A percentile compares a stretch with the other conserved stretches of the same genome.
phyloP scores from a whole-genome alignment of 352 stramenopile genomes.

The Plasmopara halstedii region DNA sequence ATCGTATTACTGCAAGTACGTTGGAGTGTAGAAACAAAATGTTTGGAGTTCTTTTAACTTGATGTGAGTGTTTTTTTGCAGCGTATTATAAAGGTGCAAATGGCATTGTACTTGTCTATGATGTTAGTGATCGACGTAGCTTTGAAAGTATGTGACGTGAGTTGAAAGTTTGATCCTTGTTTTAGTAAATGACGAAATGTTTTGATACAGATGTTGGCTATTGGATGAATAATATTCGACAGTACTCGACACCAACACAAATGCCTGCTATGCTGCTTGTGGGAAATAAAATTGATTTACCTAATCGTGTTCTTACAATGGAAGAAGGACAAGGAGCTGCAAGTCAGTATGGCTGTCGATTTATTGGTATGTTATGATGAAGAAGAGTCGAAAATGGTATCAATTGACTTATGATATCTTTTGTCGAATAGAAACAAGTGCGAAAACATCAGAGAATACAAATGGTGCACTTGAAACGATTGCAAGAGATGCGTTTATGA shows the following conservation, averaged over 20 bases:
- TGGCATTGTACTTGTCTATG: conserved; percentile 91
- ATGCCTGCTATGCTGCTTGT: conserved; percentile 81
- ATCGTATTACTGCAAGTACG: conserved; percentile 89
- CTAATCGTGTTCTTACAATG: conserved; percentile 67
- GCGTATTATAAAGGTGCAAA: conserved; percentile 93
- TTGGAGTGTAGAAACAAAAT: conserved; percentile 2
- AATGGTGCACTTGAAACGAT: conserved; percentile 83
- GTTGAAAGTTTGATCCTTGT: neutral
- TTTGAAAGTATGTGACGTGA: conserved; percentile 81
- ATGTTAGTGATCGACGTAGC: conserved; percentile 86
- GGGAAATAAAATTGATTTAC: conserved; percentile 91
- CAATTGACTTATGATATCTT: no score
- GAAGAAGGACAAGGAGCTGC: conserved; percentile 76
- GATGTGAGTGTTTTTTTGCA: conserved; percentile 25
- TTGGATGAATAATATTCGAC: conserved; percentile 94
- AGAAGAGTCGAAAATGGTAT: no score
- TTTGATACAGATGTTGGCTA: conserved; percentile 80
- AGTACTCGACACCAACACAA: conserved; percentile 72
- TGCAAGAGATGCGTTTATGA: conserved; percentile 75
- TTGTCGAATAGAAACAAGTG: conserved; percentile 67
- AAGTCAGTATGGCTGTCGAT: conserved; percentile 79
- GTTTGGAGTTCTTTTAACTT: neutral
- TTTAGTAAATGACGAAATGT: neutral
- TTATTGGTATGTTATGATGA: conserved; percentile 56
- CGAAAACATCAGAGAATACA: conserved; percentile 84